A percentile compares a stretch with the other conserved stretches of the same genome.
phyloP scores from a whole-genome alignment of 2,329 filamentous ascomycete species.

The Epicoccum nigrum region DNA sequence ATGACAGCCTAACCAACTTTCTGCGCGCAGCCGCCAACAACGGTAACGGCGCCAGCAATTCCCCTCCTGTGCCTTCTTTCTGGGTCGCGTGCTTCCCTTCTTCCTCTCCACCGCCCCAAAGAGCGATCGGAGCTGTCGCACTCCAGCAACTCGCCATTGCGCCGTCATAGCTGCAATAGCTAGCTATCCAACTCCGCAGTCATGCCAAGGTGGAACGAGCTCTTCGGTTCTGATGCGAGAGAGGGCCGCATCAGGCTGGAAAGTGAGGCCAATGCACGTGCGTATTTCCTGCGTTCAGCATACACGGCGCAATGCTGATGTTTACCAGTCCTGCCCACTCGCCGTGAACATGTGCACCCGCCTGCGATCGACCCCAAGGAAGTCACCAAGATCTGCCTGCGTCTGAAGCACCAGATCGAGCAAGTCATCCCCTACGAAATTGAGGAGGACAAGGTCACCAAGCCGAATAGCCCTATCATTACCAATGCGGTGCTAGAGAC shows the following conservation, averaged over 20 bases:
- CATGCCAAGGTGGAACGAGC: constrained; percentile 50
- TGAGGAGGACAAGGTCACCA: constrained; percentile 74
- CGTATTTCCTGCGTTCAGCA: constrained; percentile 14
- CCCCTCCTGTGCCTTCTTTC: not conserved
- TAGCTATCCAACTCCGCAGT: constrained; percentile 15
- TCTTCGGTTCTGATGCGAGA: constrained; percentile 46
- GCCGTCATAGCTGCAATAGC: not conserved
- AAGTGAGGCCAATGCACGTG: constrained; percentile 52
- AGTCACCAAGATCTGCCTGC: constrained; percentile 88
- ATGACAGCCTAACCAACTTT: constrained; percentile 9
- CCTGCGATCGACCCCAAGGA: constrained; percentile 76
- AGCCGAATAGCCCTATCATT: constrained; percentile 83
- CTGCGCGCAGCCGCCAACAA: constrained; percentile 13
- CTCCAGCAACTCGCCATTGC: not conserved
- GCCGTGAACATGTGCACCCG: constrained; percentile 63
- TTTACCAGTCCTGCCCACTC: constrained; percentile 68
- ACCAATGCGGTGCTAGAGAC: constrained; percentile 79
- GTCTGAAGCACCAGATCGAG: constrained; percentile 89
- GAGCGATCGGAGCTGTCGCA: constrained; percentile 3
- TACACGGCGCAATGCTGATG: not conserved
- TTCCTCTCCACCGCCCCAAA: not conserved
- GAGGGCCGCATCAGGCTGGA: constrained; percentile 48
- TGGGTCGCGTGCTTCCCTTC: constrained; percentile 6
- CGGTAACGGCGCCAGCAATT: constrained; percentile 11
- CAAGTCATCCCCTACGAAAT: constrained; percentile 90